These are phyloP conservation scores for Cryptosporidium muris DNA, from an alignment of 169 alveolate species.

Conservation along the genomic window DNA sequence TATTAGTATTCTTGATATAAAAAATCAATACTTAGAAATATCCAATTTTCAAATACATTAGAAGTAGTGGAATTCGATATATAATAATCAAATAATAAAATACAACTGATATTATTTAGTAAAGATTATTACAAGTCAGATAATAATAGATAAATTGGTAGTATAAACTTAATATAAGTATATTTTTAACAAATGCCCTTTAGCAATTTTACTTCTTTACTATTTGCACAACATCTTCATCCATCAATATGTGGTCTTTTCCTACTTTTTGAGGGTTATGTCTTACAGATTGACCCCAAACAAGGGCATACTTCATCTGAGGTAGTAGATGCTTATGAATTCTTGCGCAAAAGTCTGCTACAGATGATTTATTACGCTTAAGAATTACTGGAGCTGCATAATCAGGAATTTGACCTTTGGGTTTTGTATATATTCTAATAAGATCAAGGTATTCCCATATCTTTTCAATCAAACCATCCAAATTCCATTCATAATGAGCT, in stretches of 20 bases:
- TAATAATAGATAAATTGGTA: too few relatives aligned
- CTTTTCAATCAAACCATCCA: slow-evolving; percentile 94
- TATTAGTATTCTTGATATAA: too few relatives aligned
- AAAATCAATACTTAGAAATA: too few relatives aligned
- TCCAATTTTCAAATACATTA: too few relatives aligned
- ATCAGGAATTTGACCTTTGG: slow-evolving; percentile 96
- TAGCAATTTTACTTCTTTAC: slow-evolving; percentile 77
- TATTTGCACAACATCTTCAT: slow-evolving; percentile 88
- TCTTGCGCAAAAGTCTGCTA: slow-evolving; percentile 83
- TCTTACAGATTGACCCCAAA: slow-evolving; percentile 98
- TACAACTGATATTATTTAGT: too few relatives aligned
- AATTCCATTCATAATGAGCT: slow-evolving; percentile 90
- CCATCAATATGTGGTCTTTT: slow-evolving; percentile 90
- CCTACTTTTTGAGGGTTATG: slow-evolving; percentile 96
- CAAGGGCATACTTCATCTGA: slow-evolving; percentile 94
- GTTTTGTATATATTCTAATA: slow-evolving; percentile 98
- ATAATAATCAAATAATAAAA: too few relatives aligned
- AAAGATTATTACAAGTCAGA: too few relatives aligned
- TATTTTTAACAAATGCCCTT: too few relatives aligned
- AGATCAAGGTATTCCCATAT: slow-evolving; percentile 97
- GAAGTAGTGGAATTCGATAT: too few relatives aligned
- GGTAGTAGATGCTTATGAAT: slow-evolving; percentile 83
- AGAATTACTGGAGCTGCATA: slow-evolving; percentile 94
- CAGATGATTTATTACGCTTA: slow-evolving; percentile 85
- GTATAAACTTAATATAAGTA: too few relatives aligned